Conservation (phyloP, 768 basidiomycete species). For the Russula foetens region DNA sequence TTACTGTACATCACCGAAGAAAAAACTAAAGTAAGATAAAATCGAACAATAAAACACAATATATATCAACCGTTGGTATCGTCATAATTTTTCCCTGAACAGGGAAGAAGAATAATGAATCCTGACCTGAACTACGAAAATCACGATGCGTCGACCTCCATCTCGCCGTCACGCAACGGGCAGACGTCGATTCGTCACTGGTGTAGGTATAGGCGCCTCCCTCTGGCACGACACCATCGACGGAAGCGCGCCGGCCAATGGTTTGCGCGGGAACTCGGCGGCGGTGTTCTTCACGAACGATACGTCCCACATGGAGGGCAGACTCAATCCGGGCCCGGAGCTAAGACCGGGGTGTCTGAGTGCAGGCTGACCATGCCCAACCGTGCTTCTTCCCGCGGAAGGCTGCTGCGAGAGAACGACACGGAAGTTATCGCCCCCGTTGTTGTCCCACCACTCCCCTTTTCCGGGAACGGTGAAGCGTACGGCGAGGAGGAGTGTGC, state of each 20-base stretch:
- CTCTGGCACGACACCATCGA: neutral
- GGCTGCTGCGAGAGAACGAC: neutral
- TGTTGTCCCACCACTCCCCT: slow-evolving; percentile 17
- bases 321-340: too few relatives aligned
- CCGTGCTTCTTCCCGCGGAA: too few relatives aligned
- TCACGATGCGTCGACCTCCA: neutral
- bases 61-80: neutral
- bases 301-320: too few relatives aligned
- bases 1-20: neutral
- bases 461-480: neutral
- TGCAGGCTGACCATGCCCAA: too few relatives aligned
- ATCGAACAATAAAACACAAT: neutral
- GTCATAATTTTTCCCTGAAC: too few relatives aligned
- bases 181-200: neutral
- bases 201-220: neutral
- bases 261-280: neutral
- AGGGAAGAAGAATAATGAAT: neutral
- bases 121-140: neutral
- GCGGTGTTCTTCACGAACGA: too few relatives aligned
- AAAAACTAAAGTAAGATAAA: too few relatives aligned
- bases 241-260: neutral
- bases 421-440: neutral
- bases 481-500: neutral
- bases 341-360: too few relatives aligned
- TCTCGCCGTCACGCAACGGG: neutral